Evolutionary conservation across 306 rosid genomes (phyloP).

Genomic region (Gleditsia sinensis): DNA sequence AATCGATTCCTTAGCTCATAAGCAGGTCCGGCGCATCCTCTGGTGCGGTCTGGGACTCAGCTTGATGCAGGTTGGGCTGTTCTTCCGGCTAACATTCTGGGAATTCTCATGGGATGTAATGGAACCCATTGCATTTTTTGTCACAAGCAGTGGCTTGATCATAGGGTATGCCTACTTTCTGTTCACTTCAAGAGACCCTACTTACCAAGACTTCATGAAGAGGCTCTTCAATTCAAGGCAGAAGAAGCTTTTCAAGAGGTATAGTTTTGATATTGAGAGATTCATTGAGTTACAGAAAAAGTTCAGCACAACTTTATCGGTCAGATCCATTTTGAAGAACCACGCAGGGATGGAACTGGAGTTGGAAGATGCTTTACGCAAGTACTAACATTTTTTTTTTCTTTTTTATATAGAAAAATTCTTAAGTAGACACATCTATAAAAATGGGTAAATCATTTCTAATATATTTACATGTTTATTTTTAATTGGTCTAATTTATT

Average conservation of each 20-base stretch:
- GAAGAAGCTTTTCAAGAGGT: constrained; percentile 73
- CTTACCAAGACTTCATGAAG: constrained; percentile 86
- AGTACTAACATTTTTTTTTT: constrained; percentile 36
- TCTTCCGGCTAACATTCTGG: constrained; percentile 98
- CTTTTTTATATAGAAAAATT: no score
- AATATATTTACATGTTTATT: no score
- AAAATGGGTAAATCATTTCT: no score
- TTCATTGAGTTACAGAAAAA: constrained; percentile 63
- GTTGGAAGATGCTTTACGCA: constrained; percentile 61
- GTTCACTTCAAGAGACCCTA: constrained; percentile 91
- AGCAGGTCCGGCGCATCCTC: constrained; percentile 73
- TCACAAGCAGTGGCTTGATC: constrained; percentile 70
- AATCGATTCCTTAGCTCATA: constrained; percentile 69
- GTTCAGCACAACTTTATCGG: constrained; percentile 52
- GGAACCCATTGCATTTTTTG: constrained; percentile 90
- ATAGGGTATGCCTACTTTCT: constrained; percentile 91
- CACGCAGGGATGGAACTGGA: constrained; percentile 63
- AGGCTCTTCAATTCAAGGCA: constrained; percentile 82
- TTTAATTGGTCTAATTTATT: no score
- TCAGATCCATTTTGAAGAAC: constrained; percentile 58
- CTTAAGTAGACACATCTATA: no score
- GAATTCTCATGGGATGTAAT: constrained; percentile 98
- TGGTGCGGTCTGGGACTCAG: constrained; percentile 70
- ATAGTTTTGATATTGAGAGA: constrained; percentile 60
- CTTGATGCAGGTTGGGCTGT: constrained; percentile 56